Conservation (phyloP, 2,329 filamentous ascomycete species). For the Neonectria neomacrospora region DNA sequence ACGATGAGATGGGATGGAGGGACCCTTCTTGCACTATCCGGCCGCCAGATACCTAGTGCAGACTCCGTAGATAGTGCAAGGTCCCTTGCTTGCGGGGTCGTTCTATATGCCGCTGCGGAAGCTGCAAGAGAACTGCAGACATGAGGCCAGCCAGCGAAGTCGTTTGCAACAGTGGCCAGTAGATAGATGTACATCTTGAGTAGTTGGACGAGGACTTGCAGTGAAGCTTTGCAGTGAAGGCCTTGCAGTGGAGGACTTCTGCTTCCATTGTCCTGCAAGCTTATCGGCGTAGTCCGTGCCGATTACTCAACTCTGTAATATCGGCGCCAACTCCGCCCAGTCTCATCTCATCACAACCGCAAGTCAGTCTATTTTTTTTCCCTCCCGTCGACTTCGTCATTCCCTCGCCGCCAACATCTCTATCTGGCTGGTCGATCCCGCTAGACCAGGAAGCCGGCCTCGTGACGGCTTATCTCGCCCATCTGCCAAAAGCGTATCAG, state of each 20-base stretch:
- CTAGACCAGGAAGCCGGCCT: slow-evolving; percentile 11
- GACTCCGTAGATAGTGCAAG: background rate
- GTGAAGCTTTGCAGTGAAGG: background rate
- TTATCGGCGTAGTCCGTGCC: slow-evolving; percentile 10
- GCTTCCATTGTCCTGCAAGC: slow-evolving; percentile 1
- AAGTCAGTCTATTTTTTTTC: too few species aligned
- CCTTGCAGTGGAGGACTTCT: too few species aligned
- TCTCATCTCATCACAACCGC: background rate
- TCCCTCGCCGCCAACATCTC: background rate
- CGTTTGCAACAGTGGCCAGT: background rate
- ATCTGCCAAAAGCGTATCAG: background rate
- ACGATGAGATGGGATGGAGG: background rate
- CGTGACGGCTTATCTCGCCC: slow-evolving; percentile 30
- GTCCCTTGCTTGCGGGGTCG: background rate
- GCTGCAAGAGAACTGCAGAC: slow-evolving; percentile 3
- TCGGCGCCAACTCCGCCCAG: slow-evolving; percentile 12
- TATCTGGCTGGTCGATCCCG: slow-evolving; percentile 16
- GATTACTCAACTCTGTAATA: background rate
- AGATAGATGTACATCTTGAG: too few species aligned
- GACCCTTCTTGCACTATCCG: slow-evolving; percentile 7
- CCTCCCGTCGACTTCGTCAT: slow-evolving; percentile 1
- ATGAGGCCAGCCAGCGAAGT: background rate
- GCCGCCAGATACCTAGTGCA: background rate
- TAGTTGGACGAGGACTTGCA: background rate
- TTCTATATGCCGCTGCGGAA: background rate